Base-by-base conservation (phyloP, 495 filamentous ascomycete species). In the Jackrogersella multiformis region DNA sequence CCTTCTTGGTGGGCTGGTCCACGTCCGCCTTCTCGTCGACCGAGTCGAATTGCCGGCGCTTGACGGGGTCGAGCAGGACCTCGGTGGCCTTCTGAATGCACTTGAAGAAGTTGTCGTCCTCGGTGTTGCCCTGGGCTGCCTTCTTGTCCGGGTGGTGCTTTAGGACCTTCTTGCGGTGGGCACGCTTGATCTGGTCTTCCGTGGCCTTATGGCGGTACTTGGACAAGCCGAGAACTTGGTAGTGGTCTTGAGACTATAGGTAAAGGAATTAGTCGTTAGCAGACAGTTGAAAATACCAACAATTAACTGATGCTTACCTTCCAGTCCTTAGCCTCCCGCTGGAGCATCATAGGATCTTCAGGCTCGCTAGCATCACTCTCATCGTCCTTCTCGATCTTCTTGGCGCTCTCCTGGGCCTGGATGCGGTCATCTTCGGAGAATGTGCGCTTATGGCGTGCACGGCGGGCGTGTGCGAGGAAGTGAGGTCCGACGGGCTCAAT, bases 31-130 rank as follows among this genome's bases (percentile, higher is more conserved):
- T 88, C 80, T 97, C 93, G 75, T 99, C 95, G 20, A 97, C 93
- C 51, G 92, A 96, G 77, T 99, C 95, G 81, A 89, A 99, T 80
- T 99, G 95, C 38, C 94, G 90, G 61, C 96, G 92, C 81, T 92
- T 96, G 76, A 87, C 84, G 38, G 95, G 93, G 83, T 99, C 95
- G 38, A 90, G 84, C 15, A 99, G 90, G 56, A 97, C 83, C 75
- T 99, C 95, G 72, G 89, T 94, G 61, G 95, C 95, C 78, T 97
- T 97, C 83, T 99, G 95, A 77, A 99, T 99, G 79, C 95, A 99
- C 86, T 99, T 99, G 90, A 99, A 99, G 86, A 99, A 99, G 72
- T 89, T 90, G 80, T 99, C 95, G 81, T 97, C 93, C 79, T 99
- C 93, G 67, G 88, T 88, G 63, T 82, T 85, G 64, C 95, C 92